These are phyloP conservation scores for Aspergillus udagawae DNA, from an alignment of 2,329 filamentous ascomycete genomes.

Conservation along the genomic window DNA sequence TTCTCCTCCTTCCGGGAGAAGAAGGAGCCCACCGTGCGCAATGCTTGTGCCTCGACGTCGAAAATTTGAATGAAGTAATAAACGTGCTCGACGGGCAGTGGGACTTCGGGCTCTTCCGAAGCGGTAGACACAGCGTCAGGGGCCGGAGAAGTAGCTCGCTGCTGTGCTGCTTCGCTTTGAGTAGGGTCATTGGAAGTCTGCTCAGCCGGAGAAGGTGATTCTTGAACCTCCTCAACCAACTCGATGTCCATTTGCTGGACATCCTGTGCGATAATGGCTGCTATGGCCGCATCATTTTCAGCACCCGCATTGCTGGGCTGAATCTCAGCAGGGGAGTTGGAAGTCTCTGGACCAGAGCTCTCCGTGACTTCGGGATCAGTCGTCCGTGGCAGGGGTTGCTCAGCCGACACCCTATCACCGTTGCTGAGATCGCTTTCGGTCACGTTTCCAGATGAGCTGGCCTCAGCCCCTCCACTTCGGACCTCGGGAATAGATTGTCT, in stretches of 20 bases:
- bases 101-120: constrained; percentile 15
- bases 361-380: not conserved
- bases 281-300: constrained; percentile 26
- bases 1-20: constrained; percentile 38
- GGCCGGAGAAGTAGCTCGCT: constrained; percentile 2
- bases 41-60: constrained; percentile 46
- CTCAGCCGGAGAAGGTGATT: constrained; percentile 4
- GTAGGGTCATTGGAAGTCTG: constrained; percentile 5
- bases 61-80: constrained; percentile 52
- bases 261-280: constrained; percentile 28
- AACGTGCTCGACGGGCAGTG: constrained; percentile 32
- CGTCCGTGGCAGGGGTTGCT: not conserved
- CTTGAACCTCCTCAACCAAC: constrained; percentile 5
- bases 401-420: not conserved
- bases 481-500: constrained; percentile 12
- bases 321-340: not conserved
- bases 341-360: not conserved
- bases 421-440: constrained; percentile 1
- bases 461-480: constrained; percentile 17
- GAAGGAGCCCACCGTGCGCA: constrained; percentile 40
- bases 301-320: not conserved
- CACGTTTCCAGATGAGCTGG: constrained; percentile 25
- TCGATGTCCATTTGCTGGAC: constrained; percentile 20
- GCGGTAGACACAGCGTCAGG: constrained; percentile 9
- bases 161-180: constrained; percentile 7